phyloP scores from a whole-genome alignment of 2,329 filamentous ascomycete genomes.

The Geosmithia morbida region DNA sequence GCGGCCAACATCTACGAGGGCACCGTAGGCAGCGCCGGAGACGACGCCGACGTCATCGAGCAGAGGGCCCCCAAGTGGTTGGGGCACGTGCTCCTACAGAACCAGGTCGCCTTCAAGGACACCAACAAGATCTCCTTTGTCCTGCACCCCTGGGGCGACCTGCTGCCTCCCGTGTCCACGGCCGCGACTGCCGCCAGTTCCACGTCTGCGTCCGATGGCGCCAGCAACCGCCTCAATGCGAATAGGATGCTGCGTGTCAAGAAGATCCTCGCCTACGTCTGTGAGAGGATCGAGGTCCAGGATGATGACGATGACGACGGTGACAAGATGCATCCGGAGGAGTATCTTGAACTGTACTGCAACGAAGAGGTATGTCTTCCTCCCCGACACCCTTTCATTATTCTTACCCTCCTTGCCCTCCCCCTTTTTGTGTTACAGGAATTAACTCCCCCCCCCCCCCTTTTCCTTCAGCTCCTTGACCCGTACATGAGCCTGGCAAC shows the following conservation, averaged over 20 bases:
- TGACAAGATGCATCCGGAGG: slow-evolving; percentile 60
- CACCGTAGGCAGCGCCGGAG: slow-evolving; percentile 63
- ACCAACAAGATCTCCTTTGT: slow-evolving; percentile 92
- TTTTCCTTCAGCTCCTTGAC: slow-evolving; percentile 56
- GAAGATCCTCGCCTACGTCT: slow-evolving; percentile 86
- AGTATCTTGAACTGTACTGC: slow-evolving; percentile 91
- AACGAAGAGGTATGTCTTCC: slow-evolving; percentile 59
- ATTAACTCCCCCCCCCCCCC: slow-evolving; percentile 10
- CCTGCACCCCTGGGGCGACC: slow-evolving; percentile 60
- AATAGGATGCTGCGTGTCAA: slow-evolving; percentile 93
- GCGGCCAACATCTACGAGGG: slow-evolving; percentile 83
- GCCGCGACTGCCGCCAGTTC: slow-evolving; percentile 12
- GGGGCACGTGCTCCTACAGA: slow-evolving; percentile 73
- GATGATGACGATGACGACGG: slow-evolving; percentile 40
- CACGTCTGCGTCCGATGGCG: slow-evolving; percentile 29
- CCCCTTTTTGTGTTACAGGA: too few species aligned
- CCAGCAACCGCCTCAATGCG: slow-evolving; percentile 83
- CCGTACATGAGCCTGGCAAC: slow-evolving; percentile 88
- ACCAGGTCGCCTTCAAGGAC: slow-evolving; percentile 75
- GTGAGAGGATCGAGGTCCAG: slow-evolving; percentile 73
- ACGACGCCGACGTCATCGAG: slow-evolving; percentile 72
- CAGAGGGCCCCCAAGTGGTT: slow-evolving; percentile 84
- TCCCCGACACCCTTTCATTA: neutral
- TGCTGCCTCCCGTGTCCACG: slow-evolving; percentile 56
- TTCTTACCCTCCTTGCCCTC: neutral